phyloP scores from a whole-genome alignment of 2,329 filamentous ascomycete genomes.

The Hypoxylon sp. region DNA sequence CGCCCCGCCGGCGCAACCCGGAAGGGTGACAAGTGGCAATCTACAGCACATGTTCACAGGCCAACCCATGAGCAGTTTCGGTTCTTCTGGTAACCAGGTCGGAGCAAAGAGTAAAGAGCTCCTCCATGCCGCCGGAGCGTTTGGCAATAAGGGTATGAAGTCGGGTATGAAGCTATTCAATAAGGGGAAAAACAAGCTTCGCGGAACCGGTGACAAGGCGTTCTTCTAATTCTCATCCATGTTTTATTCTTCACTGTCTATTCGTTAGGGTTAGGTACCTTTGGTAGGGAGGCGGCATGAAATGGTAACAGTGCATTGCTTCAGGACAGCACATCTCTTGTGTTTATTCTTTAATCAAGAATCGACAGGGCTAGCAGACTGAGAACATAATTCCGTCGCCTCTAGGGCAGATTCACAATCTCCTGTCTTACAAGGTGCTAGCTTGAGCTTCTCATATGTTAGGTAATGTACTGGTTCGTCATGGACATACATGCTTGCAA shows the following conservation, averaged over 20 bases:
- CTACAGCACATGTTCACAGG: constrained; percentile 53
- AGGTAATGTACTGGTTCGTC: constrained; percentile 29
- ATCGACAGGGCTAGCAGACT: background rate
- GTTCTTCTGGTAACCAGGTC: constrained; percentile 71
- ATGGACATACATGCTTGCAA: constrained; percentile 26
- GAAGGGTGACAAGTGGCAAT: constrained; percentile 48
- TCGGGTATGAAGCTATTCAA: constrained; percentile 92
- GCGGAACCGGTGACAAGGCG: constrained; percentile 85
- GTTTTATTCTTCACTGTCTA: constrained; percentile 50
- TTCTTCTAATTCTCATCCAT: constrained; percentile 70
- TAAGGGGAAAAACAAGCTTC: constrained; percentile 88
- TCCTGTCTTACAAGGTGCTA: background rate
- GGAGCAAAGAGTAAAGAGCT: constrained; percentile 90
- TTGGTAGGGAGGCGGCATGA: constrained; percentile 20
- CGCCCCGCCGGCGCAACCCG: constrained; percentile 49
- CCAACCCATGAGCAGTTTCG: constrained; percentile 60
- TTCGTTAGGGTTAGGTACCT: too few species aligned
- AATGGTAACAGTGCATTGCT: constrained; percentile 17
- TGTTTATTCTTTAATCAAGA: constrained; percentile 10
- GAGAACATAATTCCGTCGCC: constrained; percentile 1
- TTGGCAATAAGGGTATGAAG: constrained; percentile 91
- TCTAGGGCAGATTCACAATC: constrained; percentile 1
- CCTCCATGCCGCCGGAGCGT: constrained; percentile 85
- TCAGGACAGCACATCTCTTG: constrained; percentile 6
- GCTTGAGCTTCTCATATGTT: constrained; percentile 22